Conservation (phyloP, 768 basidiomycete species). For the Holtermanniella nyarrowii region DNA sequence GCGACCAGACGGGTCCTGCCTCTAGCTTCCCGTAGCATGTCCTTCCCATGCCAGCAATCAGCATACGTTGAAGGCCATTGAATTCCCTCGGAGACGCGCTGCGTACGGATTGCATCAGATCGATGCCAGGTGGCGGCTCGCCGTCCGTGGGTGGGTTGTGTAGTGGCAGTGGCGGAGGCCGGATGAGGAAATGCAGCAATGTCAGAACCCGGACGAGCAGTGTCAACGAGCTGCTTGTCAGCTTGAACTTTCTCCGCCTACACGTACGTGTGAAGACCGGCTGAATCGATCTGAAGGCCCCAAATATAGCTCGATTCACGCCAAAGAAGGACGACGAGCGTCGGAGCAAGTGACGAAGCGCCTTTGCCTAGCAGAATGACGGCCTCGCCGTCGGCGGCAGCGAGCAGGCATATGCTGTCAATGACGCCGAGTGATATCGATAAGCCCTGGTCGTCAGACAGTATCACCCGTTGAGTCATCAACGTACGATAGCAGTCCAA, state of each 20-base stretch:
- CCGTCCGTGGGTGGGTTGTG: not conserved
- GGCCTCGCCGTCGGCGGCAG: conserved; percentile 27
- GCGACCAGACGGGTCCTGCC: no score
- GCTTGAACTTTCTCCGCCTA: no score
- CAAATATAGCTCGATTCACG: conserved; percentile 22
- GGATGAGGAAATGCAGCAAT: conserved; percentile 22
- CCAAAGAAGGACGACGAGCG: conserved; percentile 24
- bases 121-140: conserved; percentile 11
- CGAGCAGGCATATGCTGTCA: conserved; percentile 17
- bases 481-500: no score
- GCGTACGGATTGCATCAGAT: conserved; percentile 13
- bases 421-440: conserved; percentile 15
- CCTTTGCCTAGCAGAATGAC: conserved; percentile 22
- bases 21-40: conserved; percentile 30
- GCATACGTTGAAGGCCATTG: conserved; percentile 26
- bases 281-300: conserved; percentile 14
- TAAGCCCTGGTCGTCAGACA: no score
- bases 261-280: conserved; percentile 13
- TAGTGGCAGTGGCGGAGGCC: conserved; percentile 10
- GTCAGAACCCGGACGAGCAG: conserved; percentile 12
- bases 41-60: conserved; percentile 26
- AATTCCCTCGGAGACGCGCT: conserved; percentile 18
- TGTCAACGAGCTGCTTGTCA: conserved; percentile 3
- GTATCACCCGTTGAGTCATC: no score
- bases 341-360: conserved; percentile 20